Percentiles rank a stretch among this genome's conserved stretches.
phyloP scores from a whole-genome alignment of 192 early-diverging fungal species.

The Lobosporangium transversale region DNA sequence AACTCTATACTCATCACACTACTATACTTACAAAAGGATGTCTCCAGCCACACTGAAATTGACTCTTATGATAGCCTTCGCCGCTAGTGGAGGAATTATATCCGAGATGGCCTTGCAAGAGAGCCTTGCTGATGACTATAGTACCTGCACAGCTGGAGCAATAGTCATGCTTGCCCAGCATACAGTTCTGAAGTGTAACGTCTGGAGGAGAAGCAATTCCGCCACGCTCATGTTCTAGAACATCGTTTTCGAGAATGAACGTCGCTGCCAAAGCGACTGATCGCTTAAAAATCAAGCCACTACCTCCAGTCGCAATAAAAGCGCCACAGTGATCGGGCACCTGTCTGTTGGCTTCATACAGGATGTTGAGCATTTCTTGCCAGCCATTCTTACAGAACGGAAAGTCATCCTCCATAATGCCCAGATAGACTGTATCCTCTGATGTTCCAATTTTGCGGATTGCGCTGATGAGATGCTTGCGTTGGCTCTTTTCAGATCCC shows the following conservation, averaged over 20 bases:
- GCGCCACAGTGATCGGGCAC: slow-evolving; percentile 61
- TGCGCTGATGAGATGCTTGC: slow-evolving; percentile 60
- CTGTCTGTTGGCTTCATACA: slow-evolving; percentile 52
- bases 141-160: slow-evolving; percentile 53
- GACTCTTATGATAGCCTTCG: slow-evolving; percentile 55
- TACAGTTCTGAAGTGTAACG: slow-evolving; percentile 61
- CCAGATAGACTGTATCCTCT: slow-evolving; percentile 55
- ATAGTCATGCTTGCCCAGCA: slow-evolving; percentile 56
- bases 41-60: slow-evolving; percentile 67
- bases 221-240: slow-evolving; percentile 11
- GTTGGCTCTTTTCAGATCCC: slow-evolving; percentile 59
- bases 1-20: neutral
- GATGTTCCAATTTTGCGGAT: slow-evolving; percentile 40
- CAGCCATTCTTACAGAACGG: slow-evolving; percentile 57
- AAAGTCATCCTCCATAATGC: slow-evolving; percentile 65
- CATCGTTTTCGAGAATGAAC: slow-evolving; percentile 31
- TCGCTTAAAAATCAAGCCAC: slow-evolving; percentile 49
- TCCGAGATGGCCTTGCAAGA: slow-evolving; percentile 63
- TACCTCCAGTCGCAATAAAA: slow-evolving; percentile 65
- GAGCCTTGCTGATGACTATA: slow-evolving; percentile 56
- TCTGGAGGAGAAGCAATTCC: slow-evolving; percentile 54
- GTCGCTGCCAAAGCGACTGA: slow-evolving; percentile 32
- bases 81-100: slow-evolving; percentile 62
- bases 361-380: slow-evolving; percentile 57
- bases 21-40: slow-evolving; percentile 61